These are phyloP conservation scores for Serendipita sp. DNA, from an alignment of 768 basidiomycete species.

Conservation along the genomic window DNA sequence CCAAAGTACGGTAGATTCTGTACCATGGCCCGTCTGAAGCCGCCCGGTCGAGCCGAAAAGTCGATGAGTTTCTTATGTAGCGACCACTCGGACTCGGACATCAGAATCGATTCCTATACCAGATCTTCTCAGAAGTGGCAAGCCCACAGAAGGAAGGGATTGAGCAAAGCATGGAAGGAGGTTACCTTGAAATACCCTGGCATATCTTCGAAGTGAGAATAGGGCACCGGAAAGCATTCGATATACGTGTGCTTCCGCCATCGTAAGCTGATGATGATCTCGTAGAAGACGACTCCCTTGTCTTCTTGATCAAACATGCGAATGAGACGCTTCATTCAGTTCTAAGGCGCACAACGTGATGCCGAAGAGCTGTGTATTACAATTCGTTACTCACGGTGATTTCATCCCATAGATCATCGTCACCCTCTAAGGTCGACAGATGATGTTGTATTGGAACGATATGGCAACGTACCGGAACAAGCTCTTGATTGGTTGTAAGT, in stretches of 20 bases:
- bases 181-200: constrained; percentile 86
- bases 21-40: constrained; percentile 90
- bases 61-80: constrained; percentile 96
- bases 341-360: constrained; percentile 26
- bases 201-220: constrained; percentile 70
- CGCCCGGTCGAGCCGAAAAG: constrained; percentile 77
- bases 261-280: constrained; percentile 77
- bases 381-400: constrained; percentile 42
- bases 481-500: constrained; percentile 77
- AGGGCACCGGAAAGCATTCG: constrained; percentile 86
- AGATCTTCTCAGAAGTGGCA: background rate
- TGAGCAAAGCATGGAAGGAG: background rate
- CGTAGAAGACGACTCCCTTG: constrained; percentile 89
- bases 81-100: constrained; percentile 94
- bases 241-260: constrained; percentile 85
- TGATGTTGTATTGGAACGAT: constrained; percentile 96
- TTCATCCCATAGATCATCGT: constrained; percentile 99
- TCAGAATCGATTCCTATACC: constrained; percentile 73
- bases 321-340: constrained; percentile 90
- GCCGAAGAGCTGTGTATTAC: background rate
- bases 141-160: background rate
- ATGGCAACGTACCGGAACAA: constrained; percentile 82
- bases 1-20: constrained; percentile 97
- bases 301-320: constrained; percentile 86
- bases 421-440: constrained; percentile 77